Evolutionary conservation across 2,329 filamentous ascomycete genomes (phyloP).

Genomic region (Phoma sp.): DNA sequence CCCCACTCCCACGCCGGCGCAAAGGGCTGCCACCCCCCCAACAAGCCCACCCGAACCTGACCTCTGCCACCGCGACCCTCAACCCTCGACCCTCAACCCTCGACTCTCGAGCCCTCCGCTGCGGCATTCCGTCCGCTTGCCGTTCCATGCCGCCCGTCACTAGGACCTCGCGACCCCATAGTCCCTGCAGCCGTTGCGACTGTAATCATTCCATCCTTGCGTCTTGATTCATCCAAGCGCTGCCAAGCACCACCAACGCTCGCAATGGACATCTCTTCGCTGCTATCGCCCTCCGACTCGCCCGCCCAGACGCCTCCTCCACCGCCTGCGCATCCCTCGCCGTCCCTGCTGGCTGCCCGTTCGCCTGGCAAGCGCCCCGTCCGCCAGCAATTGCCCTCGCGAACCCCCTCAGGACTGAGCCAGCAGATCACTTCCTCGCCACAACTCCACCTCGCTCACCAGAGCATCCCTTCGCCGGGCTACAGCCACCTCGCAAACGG

Average conservation of each 20-base stretch:
- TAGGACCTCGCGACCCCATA: conserved; percentile 18
- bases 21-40: conserved; percentile 8
- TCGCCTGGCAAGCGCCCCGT: conserved; percentile 42
- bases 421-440: conserved; percentile 49
- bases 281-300: conserved; percentile 57
- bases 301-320: conserved; percentile 47
- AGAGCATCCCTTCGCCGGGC: conserved; percentile 39
- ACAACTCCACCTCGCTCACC: conserved; percentile 46
- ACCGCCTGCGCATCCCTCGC: conserved; percentile 28
- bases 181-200: conserved; percentile 26
- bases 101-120: conserved; percentile 14
- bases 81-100: no score
- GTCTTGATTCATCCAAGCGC: neutral
- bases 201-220: conserved; percentile 1
- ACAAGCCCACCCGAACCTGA: conserved; percentile 22
- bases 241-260: neutral
- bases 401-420: conserved; percentile 53
- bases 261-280: conserved; percentile 58
- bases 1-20: conserved; percentile 19
- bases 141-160: conserved; percentile 30
- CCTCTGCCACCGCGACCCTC: conserved; percentile 2
- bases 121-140: conserved; percentile 13
- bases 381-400: conserved; percentile 46
- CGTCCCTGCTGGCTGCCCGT: conserved; percentile 35
- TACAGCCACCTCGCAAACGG: conserved; percentile 39